Base-by-base conservation (phyloP, 208 protist species). In the Kentomonas sorsogonicus region DNA sequence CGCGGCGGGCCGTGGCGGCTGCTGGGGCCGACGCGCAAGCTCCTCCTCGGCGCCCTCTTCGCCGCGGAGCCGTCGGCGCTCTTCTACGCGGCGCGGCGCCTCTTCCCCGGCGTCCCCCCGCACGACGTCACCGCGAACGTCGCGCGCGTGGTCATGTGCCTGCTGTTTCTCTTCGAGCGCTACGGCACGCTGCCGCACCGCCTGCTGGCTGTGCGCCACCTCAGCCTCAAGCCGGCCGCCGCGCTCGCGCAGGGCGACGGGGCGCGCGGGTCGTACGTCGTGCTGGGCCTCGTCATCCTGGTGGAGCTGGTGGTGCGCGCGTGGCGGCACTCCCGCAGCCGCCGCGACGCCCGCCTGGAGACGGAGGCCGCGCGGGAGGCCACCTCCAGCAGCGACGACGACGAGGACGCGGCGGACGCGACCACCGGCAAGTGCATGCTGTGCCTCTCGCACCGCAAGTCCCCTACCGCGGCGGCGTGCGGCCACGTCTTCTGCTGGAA, bases 401-500 rank as follows among this genome's bases (percentile, higher is more conserved):
- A 80, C 41, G 72, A 82, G 47, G 38, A 61, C 27, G 60, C 50
- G 16, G 60, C 56, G 52, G 26, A 60, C 22, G 50, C 43, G 1
- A 63, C 51, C 2, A 60, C 61, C 4, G 88, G 83, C 4, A 86
- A 84, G 64, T 94, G 88, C 71, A 91, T 90, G 83, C 48, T 94
- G 73, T 94, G 88, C 61, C 68, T 94, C 7, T 69, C 82, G 43
- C 69, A 79, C 41, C 72, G 84, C 50, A 88, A 81, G 64, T 78
- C 69, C 27, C 84, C 88, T 7, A 88, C 88, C 4, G 77, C 79
- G 26, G 92, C 84, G 4, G 74, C 71, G 45, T 94, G 88, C 51
- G 88, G 88, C 2, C 88, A 94, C 55, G 74, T 92, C 7, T 94
- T 92, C 57, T 94, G 88, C 63, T 94, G 88, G 85, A 62, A 67